Conservation (phyloP, 1,284 basidiomycete species). For the Peniophora sp. region DNA sequence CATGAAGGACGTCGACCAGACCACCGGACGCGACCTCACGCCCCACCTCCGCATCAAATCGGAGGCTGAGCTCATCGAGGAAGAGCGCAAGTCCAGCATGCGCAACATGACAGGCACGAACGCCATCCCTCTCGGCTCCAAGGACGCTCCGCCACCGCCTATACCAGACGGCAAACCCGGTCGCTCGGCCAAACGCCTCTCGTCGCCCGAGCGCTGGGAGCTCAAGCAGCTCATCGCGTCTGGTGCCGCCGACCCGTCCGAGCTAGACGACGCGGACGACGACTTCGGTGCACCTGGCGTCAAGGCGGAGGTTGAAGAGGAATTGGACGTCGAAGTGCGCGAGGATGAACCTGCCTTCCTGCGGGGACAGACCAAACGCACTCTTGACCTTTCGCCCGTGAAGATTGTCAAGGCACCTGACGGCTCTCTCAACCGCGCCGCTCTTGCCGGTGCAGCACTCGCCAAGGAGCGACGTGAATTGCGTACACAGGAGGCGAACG, state of each 20-base stretch:
- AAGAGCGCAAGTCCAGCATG: constrained; percentile 59
- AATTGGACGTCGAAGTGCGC: constrained; percentile 93
- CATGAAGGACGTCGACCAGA: constrained; percentile 97
- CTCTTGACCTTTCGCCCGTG: constrained; percentile 92
- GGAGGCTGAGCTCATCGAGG: constrained; percentile 80
- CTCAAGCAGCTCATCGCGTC: constrained; percentile 98
- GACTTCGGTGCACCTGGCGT: constrained; percentile 73
- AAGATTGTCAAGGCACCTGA: constrained; percentile 96
- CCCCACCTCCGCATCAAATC: constrained; percentile 92
- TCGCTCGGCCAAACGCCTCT: constrained; percentile 83
- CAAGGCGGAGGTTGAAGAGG: constrained; percentile 88
- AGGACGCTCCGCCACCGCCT: constrained; percentile 8
- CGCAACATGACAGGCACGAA: constrained; percentile 63
- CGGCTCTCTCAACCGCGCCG: constrained; percentile 92
- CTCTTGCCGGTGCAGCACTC: constrained; percentile 85
- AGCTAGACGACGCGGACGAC: constrained; percentile 95
- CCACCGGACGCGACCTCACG: constrained; percentile 81
- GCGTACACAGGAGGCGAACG: constrained; percentile 90
- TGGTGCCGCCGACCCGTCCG: constrained; percentile 85
- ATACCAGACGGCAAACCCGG: constrained; percentile 36
- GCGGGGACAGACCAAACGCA: constrained; percentile 91
- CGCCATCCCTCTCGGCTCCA: constrained; percentile 52
- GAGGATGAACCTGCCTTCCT: constrained; percentile 98
- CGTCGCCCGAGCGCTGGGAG: constrained; percentile 98
- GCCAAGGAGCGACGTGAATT: constrained; percentile 95